Evolutionary conservation across 192 early-diverging fungal species (phyloP), one percentile per base, ranked within the genome.

Genomic region (Coemansia asiatica): DNA sequence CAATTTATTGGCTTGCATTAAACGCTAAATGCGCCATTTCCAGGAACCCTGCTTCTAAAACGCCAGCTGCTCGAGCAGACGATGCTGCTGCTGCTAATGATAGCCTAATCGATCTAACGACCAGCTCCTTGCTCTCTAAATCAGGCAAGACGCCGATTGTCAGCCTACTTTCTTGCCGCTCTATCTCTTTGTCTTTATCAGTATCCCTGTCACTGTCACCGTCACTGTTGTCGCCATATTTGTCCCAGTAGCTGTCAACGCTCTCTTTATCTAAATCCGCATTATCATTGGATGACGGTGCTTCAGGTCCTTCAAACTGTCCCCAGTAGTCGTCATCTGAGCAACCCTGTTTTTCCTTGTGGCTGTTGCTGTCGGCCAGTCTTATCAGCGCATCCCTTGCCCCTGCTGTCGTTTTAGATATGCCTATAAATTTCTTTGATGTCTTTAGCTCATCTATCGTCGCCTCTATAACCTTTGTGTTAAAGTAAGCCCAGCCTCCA

Each of bases 401-500:
- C 6, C 40, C 40, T 13, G 40, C 22, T 18, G 16, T 49, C 18
- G 61, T 16, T 13, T 1, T 56, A 56, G 15, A 19, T 22, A 31
- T 46, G 28, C 10, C 6, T 60, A 57, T 29, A 60, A 60, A 26
- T 29, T 15, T 18, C 3, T 33, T 53, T 16, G 27, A 4, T 15
- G 28, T 7, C 15, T 50, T 53, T 6, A 31, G 27, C 12, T 49
- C 60, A 2, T 27, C 16, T 4, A 28, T 6, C 22, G 19, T 48
- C 21, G 35, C 46, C 13, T 29, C 33, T 5, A 63, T 22, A 26
- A 40, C 27, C 21, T 21, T 28, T 3, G 55, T 54, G 33, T 75
- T 66, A 51, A 72, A 68, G 59, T 81, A 81, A 10, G 21, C 33
- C 78, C 78, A 81, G 13, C 49, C 28, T 1, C 27, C 48, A 29